Base-by-base conservation (phyloP, 2,329 filamentous ascomycete genomes). In the Colletotrichum sp. region DNA sequence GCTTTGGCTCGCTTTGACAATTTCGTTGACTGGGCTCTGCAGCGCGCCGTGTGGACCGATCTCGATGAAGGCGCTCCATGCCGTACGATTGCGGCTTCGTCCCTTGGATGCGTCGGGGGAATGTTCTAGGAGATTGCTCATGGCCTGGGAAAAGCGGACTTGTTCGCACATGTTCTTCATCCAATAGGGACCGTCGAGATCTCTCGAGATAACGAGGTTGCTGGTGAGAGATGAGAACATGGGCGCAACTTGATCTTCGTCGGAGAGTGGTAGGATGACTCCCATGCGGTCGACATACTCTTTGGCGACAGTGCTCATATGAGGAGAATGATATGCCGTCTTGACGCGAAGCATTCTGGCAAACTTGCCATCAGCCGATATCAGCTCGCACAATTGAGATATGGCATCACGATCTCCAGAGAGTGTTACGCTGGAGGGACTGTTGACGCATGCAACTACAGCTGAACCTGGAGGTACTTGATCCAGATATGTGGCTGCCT, bases 281-380 rank as follows among this genome's bases (percentile, higher is more conserved):
- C 72, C 68, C 62, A 75, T 66, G 2, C 48, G 15, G 3, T 66
- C 36, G 1, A 70, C 4, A 22, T 77, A 77, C 44, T 63, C 68
- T 6, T 62, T 24, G 1, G 88, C 86, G 1, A 90, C 83, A 4
- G 85, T 80, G 48, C 87, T 84, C 89, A 91, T 91, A 13, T 63
- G 62, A 24, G 68, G 62, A 15, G 72, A 75, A 6, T 75, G 72
- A 22, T 75, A 75, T 1, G 72, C 72, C 73, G 63, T 63, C 1
- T 67, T 62, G 3, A 79, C 77, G 5, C 68, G 36, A 1, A 82
- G 60, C 65, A 72, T 77, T 16, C 75, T 72, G 4, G 77, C 75
- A 75, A 82, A 82, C 2, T 74, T 71, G 8, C 68, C 75, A 18
- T 77, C 72, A n/a, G 63, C 24, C 13, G 76, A 32, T 15, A 78